These are phyloP conservation scores for Aspergillus aculeatinus DNA, from an alignment of 2,329 filamentous ascomycete species.

Conservation along the genomic window DNA sequence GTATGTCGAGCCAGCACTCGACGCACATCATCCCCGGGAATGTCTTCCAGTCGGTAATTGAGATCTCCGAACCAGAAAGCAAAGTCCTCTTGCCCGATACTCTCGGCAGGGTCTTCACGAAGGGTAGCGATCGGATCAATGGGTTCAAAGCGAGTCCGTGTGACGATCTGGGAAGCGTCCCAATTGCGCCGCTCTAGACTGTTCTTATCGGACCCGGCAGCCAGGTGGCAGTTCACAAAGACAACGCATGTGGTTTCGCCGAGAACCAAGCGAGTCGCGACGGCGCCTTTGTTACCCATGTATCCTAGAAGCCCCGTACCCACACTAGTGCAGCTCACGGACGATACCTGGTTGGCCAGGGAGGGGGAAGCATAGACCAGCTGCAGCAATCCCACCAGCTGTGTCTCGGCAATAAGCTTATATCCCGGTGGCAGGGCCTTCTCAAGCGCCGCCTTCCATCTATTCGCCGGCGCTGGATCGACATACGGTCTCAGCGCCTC, in stretches of 20 bases:
- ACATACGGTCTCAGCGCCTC: constrained; percentile 76
- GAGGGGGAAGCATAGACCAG: constrained; percentile 81
- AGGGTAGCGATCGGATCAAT: constrained; percentile 63
- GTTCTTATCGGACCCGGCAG: constrained; percentile 76
- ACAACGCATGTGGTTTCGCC: constrained; percentile 87
- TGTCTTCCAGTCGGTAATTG: constrained; percentile 85
- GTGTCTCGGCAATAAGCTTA: constrained; percentile 72
- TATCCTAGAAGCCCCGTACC: constrained; percentile 91
- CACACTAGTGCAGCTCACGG: constrained; percentile 77
- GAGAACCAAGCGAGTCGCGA: constrained; percentile 75
- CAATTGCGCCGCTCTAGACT: constrained; percentile 82
- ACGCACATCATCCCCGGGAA: constrained; percentile 88
- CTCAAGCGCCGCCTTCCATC: constrained; percentile 77
- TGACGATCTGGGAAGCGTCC: constrained; percentile 78
- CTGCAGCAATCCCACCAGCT: constrained; percentile 80
- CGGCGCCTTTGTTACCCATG: constrained; percentile 93
- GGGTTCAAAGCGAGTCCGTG: constrained; percentile 74
- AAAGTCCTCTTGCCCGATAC: constrained; percentile 87
- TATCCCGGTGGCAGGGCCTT: constrained; percentile 76
- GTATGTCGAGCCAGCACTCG: constrained; percentile 80
- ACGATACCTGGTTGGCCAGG: constrained; percentile 71
- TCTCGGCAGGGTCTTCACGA: constrained; percentile 58
- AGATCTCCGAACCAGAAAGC: constrained; percentile 95
- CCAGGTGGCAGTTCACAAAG: constrained; percentile 88
- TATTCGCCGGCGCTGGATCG: constrained; percentile 68